Evolutionary conservation across 371 early-diverging fungal genomes (phyloP).

Genomic region (Rhizopus microsporus): DNA sequence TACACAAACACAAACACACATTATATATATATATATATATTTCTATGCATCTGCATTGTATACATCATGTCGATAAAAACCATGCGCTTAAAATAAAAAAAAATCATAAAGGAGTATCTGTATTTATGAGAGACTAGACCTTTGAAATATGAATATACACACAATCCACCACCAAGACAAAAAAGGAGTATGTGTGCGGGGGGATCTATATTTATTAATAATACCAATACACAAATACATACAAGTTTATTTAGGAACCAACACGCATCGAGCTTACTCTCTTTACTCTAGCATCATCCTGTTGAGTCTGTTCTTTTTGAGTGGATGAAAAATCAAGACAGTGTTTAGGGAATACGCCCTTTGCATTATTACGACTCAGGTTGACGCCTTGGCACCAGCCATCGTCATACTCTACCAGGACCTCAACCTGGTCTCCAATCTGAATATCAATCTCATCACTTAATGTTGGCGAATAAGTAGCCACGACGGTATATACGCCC

Average conservation of each 20-base stretch:
- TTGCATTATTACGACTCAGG: slow-evolving; percentile 54
- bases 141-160: too few relatives aligned
- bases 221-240: neutral
- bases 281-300: slow-evolving; percentile 21
- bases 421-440: slow-evolving; percentile 62
- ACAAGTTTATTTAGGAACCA: slow-evolving; percentile 7
- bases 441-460: slow-evolving; percentile 71
- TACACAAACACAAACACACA: too few relatives aligned
- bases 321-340: slow-evolving; percentile 46
- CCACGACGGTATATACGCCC: slow-evolving; percentile 54
- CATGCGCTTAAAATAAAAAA: too few relatives aligned
- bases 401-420: slow-evolving; percentile 69
- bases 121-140: too few relatives aligned
- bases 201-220: too few relatives aligned
- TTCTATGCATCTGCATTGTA: too few relatives aligned
- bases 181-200: too few relatives aligned
- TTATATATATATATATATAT: too few relatives aligned
- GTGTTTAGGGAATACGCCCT: slow-evolving; percentile 69
- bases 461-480: slow-evolving; percentile 64
- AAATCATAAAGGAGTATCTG: too few relatives aligned
- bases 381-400: slow-evolving; percentile 73
- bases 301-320: neutral
- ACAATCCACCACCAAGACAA: too few relatives aligned
- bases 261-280: slow-evolving; percentile 53
- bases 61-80: too few relatives aligned